A percentile compares a stretch with the other conserved stretches of the same genome.
phyloP scores from a whole-genome alignment of 2,329 filamentous ascomycete genomes.

The Sarocladium kiliense region DNA sequence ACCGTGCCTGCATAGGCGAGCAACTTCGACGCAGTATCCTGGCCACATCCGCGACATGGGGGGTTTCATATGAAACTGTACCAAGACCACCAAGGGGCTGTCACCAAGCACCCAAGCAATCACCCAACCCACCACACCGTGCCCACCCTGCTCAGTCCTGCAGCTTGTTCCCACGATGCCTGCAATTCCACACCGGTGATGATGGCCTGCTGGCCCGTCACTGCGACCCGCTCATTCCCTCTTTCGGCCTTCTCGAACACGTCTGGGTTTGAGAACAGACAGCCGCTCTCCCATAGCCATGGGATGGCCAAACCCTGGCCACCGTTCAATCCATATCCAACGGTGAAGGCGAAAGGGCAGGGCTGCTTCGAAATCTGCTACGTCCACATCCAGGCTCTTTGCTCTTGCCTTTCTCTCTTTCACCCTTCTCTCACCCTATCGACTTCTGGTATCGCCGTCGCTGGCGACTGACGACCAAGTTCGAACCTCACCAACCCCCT shows the following conservation, averaged over 20 bases:
- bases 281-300: conserved; percentile 1
- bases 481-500: neutral
- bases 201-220: neutral
- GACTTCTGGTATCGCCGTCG: conserved; percentile 12
- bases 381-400: neutral
- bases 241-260: conserved; percentile 3
- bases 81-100: conserved; percentile 14
- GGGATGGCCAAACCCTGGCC: neutral
- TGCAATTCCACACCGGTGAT: neutral
- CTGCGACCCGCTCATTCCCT: conserved; percentile 2
- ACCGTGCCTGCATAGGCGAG: neutral
- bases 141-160: conserved; percentile 5
- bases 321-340: neutral
- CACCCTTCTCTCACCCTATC: conserved; percentile 13
- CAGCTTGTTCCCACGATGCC: neutral
- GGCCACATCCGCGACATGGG: conserved; percentile 32
- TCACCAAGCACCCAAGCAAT: neutral
- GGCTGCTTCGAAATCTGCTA: neutral
- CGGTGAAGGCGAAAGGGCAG: neutral
- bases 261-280: conserved; percentile 5
- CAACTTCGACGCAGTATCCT: neutral
- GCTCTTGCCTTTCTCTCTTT: conserved; percentile 9
- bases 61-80: conserved; percentile 42
- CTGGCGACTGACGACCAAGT: conserved; percentile 11
- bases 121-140: conserved; percentile 13